Evolutionary conservation across 2,329 filamentous ascomycete genomes (phyloP).

Genomic region (Ambrosiella cleistominuta): DNA sequence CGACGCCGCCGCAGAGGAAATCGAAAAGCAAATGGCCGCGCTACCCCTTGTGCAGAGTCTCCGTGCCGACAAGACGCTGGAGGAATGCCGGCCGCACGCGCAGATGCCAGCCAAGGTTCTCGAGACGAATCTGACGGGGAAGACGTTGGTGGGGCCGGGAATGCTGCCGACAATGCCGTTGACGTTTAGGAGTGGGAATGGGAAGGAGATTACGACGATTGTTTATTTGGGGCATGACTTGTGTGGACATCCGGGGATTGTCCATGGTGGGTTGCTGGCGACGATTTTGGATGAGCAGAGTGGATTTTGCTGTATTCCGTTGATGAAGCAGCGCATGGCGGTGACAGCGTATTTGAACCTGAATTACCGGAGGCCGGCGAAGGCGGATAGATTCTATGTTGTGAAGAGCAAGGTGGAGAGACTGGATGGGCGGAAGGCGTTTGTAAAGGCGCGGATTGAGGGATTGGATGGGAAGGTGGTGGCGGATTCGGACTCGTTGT

Average conservation of each 20-base stretch:
- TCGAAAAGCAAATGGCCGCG: conserved; percentile 56
- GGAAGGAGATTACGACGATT: conserved; percentile 53
- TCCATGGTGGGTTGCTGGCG: conserved; percentile 78
- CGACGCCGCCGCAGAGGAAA: conserved; percentile 36
- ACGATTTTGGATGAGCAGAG: conserved; percentile 84
- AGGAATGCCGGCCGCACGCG: conserved; percentile 68
- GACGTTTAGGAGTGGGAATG: conserved; percentile 53
- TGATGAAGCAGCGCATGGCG: conserved; percentile 68
- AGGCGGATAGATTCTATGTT: conserved; percentile 59
- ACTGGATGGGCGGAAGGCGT: conserved; percentile 84
- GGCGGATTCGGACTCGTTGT: conserved; percentile 71
- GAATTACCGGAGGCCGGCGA: conserved; percentile 68
- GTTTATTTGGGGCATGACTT: conserved; percentile 55
- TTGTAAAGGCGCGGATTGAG: conserved; percentile 79
- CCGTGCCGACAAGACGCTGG: conserved; percentile 46
- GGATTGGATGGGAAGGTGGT: conserved; percentile 51
- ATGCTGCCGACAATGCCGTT: conserved; percentile 69
- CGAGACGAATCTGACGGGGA: conserved; percentile 62
- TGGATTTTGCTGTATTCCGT: conserved; percentile 73
- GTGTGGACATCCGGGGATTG: conserved; percentile 77
- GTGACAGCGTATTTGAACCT: conserved; percentile 73
- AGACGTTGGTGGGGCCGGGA: conserved; percentile 56
- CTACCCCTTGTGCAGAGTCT: conserved; percentile 59
- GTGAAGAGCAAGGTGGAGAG: conserved; percentile 62
- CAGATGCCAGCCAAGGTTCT: conserved; percentile 61